A percentile compares a stretch with the other conserved stretches of the same genome.
phyloP scores from a whole-genome alignment of 305 asterid genomes.

The Fraxinus dipetala region DNA sequence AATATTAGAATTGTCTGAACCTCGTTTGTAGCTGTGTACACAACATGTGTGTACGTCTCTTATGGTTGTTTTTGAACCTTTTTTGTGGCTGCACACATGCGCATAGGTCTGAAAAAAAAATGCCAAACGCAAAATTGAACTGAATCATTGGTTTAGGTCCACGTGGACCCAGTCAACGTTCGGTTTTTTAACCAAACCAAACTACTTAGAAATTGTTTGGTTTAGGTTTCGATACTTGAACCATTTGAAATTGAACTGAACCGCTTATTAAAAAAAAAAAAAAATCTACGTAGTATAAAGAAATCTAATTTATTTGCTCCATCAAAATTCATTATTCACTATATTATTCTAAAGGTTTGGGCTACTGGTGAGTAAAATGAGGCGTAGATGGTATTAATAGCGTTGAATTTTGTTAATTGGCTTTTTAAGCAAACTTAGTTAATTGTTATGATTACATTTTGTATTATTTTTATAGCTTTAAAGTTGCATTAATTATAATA shows the following conservation, averaged over 20 bases:
- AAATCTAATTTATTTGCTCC: neutral
- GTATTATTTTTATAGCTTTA: neutral
- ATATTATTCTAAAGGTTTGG: neutral
- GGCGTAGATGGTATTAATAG: neutral
- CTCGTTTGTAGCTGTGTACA: neutral
- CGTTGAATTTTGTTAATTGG: neutral
- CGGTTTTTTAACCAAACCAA: neutral
- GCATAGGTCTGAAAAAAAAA: neutral
- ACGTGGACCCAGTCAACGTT: neutral
- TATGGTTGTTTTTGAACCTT: neutral
- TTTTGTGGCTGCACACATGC: neutral
- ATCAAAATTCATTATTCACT: neutral
- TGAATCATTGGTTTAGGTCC: neutral
- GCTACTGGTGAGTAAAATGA: neutral
- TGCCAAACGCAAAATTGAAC: neutral
- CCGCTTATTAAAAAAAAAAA: neutral
- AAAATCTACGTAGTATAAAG: neutral
- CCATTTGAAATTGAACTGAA: neutral
- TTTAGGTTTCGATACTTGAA: neutral
- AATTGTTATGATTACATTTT: neutral
- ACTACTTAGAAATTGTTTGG: neutral
- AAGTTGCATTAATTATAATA: neutral
- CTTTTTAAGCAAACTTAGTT: neutral
- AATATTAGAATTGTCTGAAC: neutral
- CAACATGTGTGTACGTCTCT: neutral